phyloP scores from a whole-genome alignment of 345 rosid genomes.

The Brassica cretica region DNA sequence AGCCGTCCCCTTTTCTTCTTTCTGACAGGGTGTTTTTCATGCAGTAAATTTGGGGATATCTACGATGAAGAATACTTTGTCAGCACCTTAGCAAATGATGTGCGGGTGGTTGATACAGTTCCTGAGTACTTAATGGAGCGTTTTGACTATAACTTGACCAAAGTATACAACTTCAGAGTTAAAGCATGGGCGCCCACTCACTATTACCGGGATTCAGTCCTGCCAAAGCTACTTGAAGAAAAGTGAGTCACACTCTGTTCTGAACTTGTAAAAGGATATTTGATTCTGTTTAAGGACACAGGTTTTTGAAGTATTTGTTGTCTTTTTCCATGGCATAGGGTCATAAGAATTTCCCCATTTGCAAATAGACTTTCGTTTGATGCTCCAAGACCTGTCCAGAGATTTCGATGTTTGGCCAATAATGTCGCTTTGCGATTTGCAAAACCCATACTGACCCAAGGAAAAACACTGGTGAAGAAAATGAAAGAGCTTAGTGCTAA shows the following conservation, averaged over 20 bases:
- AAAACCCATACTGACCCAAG: constrained; percentile 67
- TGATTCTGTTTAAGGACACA: neutral
- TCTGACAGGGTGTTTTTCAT: constrained; percentile 25
- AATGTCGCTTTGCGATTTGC: constrained; percentile 83
- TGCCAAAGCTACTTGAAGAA: constrained; percentile 89
- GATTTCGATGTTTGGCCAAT: constrained; percentile 87
- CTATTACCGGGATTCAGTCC: constrained; percentile 76
- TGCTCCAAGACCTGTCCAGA: constrained; percentile 85
- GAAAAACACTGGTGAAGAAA: constrained; percentile 73
- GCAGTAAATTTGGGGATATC: constrained; percentile 79
- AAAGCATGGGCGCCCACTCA: constrained; percentile 93
- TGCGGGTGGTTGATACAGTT: constrained; percentile 70
- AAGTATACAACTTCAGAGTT: constrained; percentile 90
- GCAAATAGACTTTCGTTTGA: constrained; percentile 96
- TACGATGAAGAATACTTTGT: constrained; percentile 83
- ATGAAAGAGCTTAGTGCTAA: constrained; percentile 84
- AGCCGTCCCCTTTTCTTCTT: neutral
- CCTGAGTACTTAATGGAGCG: constrained; percentile 95
- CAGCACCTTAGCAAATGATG: constrained; percentile 64
- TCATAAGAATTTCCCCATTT: constrained; percentile 94
- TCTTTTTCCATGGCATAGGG: constrained; percentile 51
- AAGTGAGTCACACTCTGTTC: constrained; percentile 55
- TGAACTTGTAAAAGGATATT: neutral
- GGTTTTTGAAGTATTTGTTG: constrained; percentile 12
- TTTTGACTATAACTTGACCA: constrained; percentile 79